Evolutionary conservation across 2,329 filamentous ascomycete species (phyloP).

Genomic region (Oidium heveae): DNA sequence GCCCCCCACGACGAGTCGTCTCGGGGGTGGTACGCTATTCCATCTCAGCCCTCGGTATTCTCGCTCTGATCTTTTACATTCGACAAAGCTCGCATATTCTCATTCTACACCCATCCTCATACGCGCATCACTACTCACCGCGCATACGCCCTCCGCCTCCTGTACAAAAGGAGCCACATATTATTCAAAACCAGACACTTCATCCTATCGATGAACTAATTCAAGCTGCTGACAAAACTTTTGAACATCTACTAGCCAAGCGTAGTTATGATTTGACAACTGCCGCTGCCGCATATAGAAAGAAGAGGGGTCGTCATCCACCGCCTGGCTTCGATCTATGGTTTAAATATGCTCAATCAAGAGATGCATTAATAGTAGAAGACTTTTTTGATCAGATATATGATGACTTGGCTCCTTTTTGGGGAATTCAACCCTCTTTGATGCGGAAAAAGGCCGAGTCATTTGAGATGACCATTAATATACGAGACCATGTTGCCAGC

Average conservation of each 20-base stretch:
- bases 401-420: slow-evolving; percentile 24
- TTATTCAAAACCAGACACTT: background rate
- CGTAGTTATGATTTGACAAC: slow-evolving; percentile 19
- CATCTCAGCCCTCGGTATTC: slow-evolving; percentile 1
- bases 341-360: slow-evolving; percentile 26
- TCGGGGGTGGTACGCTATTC: slow-evolving; percentile 8
- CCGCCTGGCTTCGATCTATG: slow-evolving; percentile 36
- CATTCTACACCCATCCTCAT: slow-evolving; percentile 1
- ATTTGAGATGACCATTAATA: slow-evolving; percentile 35
- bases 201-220: slow-evolving; percentile 24
- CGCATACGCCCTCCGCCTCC: slow-evolving; percentile 1
- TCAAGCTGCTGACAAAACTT: slow-evolving; percentile 16
- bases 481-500: slow-evolving; percentile 26
- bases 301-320: slow-evolving; percentile 30
- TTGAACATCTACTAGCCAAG: slow-evolving; percentile 17
- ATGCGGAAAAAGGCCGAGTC: slow-evolving; percentile 24
- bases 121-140: slow-evolving; percentile 1
- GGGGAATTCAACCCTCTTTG: slow-evolving; percentile 20
- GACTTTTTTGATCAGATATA: slow-evolving; percentile 33
- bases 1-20: slow-evolving; percentile 9
- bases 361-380: slow-evolving; percentile 29
- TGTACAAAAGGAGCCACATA: slow-evolving; percentile 1
- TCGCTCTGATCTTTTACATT: slow-evolving; percentile 4
- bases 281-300: slow-evolving; percentile 26
- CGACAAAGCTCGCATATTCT: slow-evolving; percentile 1